These are phyloP conservation scores for Patellaria atrata DNA, from an alignment of 495 filamentous ascomycete species.

Conservation along the genomic window DNA sequence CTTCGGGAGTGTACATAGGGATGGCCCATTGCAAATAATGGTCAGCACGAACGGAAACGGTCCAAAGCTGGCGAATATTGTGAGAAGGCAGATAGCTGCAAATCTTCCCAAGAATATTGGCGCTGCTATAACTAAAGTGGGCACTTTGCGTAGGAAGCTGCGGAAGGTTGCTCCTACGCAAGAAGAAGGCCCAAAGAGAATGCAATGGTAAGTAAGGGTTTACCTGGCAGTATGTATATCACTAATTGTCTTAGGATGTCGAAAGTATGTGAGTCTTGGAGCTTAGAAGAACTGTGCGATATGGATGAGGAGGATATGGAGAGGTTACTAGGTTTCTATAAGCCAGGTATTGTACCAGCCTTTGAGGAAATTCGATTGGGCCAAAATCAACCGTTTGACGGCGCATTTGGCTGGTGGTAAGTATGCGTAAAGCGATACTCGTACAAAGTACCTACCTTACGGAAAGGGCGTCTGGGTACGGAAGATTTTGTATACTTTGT, in stretches of 20 bases:
- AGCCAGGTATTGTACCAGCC: constrained; percentile 27
- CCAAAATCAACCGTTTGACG: constrained; percentile 24
- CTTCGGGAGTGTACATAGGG: constrained; percentile 87
- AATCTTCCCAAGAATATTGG: constrained; percentile 63
- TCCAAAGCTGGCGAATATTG: constrained; percentile 75
- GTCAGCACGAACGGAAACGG: constrained; percentile 96
- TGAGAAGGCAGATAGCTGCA: constrained; percentile 68
- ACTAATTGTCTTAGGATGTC: constrained; percentile 51
- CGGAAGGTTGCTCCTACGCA: constrained; percentile 55
- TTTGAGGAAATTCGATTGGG: constrained; percentile 22
- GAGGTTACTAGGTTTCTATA: constrained; percentile 54
- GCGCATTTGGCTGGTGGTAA: constrained; percentile 24
- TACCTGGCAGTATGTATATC: constrained; percentile 1
- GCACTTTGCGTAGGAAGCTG: constrained; percentile 62
- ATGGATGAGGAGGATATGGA: constrained; percentile 82
- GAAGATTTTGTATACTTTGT: no score
- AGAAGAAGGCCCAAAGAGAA: constrained; percentile 72
- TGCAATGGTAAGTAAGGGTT: constrained; percentile 56
- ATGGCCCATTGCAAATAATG: constrained; percentile 95
- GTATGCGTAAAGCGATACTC: no score
- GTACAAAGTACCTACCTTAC: no score
- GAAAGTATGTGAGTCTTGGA: constrained; percentile 76
- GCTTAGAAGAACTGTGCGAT: constrained; percentile 67
- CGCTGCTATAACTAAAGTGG: constrained; percentile 69
- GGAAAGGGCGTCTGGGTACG: no score